A percentile compares a stretch with the other conserved stretches of the same genome.
Evolutionary conservation across 352 stramenopile species (phyloP).

Genomic region (Peronospora belbahrii): DNA sequence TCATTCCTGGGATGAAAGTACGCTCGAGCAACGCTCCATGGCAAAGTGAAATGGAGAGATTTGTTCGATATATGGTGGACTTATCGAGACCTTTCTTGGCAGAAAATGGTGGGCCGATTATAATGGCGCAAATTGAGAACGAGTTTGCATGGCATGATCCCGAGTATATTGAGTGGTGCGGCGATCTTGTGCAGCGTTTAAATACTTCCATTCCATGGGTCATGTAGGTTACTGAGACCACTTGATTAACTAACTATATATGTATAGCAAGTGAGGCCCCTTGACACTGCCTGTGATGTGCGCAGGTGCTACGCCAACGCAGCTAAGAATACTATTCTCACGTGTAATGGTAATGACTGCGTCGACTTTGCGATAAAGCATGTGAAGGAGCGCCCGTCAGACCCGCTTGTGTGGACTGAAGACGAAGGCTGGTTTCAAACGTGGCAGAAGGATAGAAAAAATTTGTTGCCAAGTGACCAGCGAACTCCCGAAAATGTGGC

Average conservation of each 20-base stretch:
- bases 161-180: slow-evolving; percentile 50
- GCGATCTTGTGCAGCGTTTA: slow-evolving; percentile 38
- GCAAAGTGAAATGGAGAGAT: slow-evolving; percentile 51
- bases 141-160: slow-evolving; percentile 47
- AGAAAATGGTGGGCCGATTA: slow-evolving; percentile 54
- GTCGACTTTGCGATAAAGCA: slow-evolving; percentile 47
- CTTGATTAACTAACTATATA: not conserved
- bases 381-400: slow-evolving; percentile 26
- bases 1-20: slow-evolving; percentile 37
- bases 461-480: slow-evolving; percentile 33
- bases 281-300: not conserved
- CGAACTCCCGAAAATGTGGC: slow-evolving; percentile 42
- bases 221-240: slow-evolving; percentile 36
- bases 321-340: slow-evolving; percentile 55
- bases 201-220: slow-evolving; percentile 64
- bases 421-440: slow-evolving; percentile 70
- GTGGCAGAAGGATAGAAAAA: slow-evolving; percentile 35
- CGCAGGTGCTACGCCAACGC: slow-evolving; percentile 57
- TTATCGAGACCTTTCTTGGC: slow-evolving; percentile 57
- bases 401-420: slow-evolving; percentile 71
- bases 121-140: slow-evolving; percentile 69
- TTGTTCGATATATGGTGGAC: slow-evolving; percentile 54
- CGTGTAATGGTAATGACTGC: slow-evolving; percentile 63
- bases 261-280: not conserved
- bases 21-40: slow-evolving; percentile 36